Conservation (phyloP, 768 basidiomycete species). For the Trametes coccinea region DNA sequence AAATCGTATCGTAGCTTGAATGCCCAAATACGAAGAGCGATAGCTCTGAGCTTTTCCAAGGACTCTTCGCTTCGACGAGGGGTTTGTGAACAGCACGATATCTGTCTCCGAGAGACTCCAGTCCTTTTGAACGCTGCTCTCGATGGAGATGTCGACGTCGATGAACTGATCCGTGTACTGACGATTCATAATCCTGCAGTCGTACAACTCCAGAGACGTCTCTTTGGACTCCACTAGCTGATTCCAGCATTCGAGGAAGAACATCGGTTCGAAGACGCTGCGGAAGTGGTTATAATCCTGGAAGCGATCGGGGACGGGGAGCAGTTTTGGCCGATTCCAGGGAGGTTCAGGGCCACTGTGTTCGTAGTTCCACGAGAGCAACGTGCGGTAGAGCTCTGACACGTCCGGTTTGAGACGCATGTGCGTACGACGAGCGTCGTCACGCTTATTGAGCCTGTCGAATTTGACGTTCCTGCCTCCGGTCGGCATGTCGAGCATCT, state of each 20-base stretch:
- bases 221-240: conserved; percentile 81
- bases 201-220: conserved; percentile 51
- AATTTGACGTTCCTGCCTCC: conserved; percentile 43
- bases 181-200: conserved; percentile 66
- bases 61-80: conserved; percentile 50
- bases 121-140: conserved; percentile 58
- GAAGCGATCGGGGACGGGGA: conserved; percentile 67
- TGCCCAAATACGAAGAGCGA: conserved; percentile 42
- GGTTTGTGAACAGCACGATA: conserved; percentile 73
- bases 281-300: conserved; percentile 65
- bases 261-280: conserved; percentile 76
- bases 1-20: conserved; percentile 63
- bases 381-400: conserved; percentile 67
- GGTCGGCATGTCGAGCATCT: conserved; percentile 56
- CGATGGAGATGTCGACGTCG: conserved; percentile 70
- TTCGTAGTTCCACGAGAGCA: conserved; percentile 88
- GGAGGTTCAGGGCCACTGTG: conserved; percentile 67
- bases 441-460: conserved; percentile 54
- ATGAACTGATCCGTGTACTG: conserved; percentile 80
- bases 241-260: conserved; percentile 89
- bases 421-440: conserved; percentile 61
- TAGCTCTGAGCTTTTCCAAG: conserved; percentile 73
- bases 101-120: conserved; percentile 84
- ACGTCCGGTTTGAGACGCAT: conserved; percentile 83
- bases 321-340: conserved; percentile 35